These are phyloP conservation scores for Coffea humblotiana DNA, from an alignment of 305 asterid species.

Conservation along the genomic window DNA sequence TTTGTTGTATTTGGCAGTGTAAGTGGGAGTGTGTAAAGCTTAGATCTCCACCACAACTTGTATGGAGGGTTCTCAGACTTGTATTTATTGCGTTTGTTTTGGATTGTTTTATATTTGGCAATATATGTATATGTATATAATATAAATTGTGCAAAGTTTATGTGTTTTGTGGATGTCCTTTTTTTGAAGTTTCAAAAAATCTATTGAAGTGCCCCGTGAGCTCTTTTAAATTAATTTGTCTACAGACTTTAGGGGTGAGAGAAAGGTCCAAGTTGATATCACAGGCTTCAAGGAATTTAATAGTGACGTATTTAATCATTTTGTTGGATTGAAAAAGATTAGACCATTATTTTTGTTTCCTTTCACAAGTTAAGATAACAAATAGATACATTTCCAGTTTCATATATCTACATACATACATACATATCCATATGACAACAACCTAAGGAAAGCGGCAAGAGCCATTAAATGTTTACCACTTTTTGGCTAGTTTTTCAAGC, in stretches of 20 bases:
- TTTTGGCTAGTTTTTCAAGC: background rate
- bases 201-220: constrained; percentile 53
- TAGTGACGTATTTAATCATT: constrained; percentile 17
- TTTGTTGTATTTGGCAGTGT: constrained; percentile 21
- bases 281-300: constrained; percentile 28
- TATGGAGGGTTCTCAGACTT: constrained; percentile 35
- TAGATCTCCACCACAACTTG: constrained; percentile 68
- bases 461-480: background rate
- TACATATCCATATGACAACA: background rate
- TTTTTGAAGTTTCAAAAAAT: constrained; percentile 54
- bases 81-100: constrained; percentile 38
- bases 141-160: constrained; percentile 13
- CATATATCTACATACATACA: background rate
- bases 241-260: background rate
- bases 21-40: constrained; percentile 39
- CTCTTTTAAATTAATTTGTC: constrained; percentile 16
- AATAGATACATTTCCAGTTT: background rate
- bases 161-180: constrained; percentile 64
- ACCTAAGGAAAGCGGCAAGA: background rate
- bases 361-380: background rate
- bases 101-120: constrained; percentile 19
- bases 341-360: background rate
- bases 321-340: background rate
- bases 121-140: too few species aligned
- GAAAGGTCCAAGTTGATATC: constrained; percentile 25